Evolutionary conservation across 2,329 filamentous ascomycete genomes (phyloP).

Genomic region (Xylaria sp.): DNA sequence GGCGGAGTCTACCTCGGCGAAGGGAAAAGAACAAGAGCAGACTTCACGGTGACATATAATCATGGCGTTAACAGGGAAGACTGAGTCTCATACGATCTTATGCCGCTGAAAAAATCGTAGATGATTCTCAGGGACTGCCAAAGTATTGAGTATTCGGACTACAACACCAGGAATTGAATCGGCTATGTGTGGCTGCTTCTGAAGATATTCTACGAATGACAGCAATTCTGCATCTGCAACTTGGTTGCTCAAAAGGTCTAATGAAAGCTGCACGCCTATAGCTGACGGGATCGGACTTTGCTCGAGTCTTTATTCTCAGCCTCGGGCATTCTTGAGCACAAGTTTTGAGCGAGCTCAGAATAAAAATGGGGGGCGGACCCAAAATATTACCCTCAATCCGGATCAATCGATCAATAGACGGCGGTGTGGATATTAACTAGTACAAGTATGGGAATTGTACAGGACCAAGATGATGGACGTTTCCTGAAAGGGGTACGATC

Average conservation of each 20-base stretch:
- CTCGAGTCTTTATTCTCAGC: conserved; percentile 4
- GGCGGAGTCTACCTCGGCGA: conserved; percentile 36
- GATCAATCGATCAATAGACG: conserved; percentile 15
- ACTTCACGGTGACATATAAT: conserved; percentile 33
- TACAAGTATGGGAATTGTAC: conserved; percentile 13
- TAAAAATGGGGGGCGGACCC: neutral
- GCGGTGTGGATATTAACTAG: conserved; percentile 8
- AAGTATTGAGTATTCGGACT: neutral
- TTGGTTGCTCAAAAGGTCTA: conserved; percentile 1
- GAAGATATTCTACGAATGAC: neutral
- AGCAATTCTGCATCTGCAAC: conserved; percentile 10
- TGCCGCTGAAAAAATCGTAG: neutral
- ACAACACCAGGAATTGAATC: neutral
- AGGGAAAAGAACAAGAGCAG: conserved; percentile 38
- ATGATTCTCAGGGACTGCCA: neutral
- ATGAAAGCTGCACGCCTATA: conserved; percentile 4
- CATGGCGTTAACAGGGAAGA: neutral
- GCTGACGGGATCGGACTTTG: neutral
- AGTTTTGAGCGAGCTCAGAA: conserved; percentile 12
- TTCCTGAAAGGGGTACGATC: conserved; percentile 32
- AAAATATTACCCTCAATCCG: neutral
- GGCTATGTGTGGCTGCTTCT: neutral
- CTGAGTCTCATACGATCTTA: conserved; percentile 4
- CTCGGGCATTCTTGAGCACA: neutral
- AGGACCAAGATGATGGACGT: conserved; percentile 24